phyloP scores from a whole-genome alignment of 1,139 yeast genomes.

The Pichia kudriavzevii region DNA sequence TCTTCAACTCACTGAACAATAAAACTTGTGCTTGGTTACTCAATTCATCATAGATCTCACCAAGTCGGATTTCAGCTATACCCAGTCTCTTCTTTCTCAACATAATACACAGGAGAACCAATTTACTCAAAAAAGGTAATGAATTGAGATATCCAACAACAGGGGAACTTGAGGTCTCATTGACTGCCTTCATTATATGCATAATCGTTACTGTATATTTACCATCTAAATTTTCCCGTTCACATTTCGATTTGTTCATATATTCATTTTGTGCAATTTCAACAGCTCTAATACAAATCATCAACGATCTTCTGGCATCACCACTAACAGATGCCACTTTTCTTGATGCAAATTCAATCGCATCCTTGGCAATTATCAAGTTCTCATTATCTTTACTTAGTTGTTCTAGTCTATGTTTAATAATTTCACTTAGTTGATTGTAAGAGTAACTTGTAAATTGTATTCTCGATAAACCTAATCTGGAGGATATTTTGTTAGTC shows the following conservation, averaged over 20 bases:
- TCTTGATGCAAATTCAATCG: constrained; percentile 85
- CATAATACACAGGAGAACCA: constrained; percentile 61
- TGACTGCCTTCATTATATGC: constrained; percentile 71
- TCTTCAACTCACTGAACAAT: constrained; percentile 23
- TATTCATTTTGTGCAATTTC: constrained; percentile 73
- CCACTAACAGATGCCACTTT: constrained; percentile 96
- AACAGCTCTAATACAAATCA: constrained; percentile 83
- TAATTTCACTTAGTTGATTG: constrained; percentile 68
- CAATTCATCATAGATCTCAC: constrained; percentile 75
- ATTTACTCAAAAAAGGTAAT: constrained; percentile 62
- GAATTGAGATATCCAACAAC: constrained; percentile 48
- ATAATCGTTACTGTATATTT: constrained; percentile 53
- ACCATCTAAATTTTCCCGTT: constrained; percentile 29
- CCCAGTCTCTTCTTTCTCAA: constrained; percentile 63
- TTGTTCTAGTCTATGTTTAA: constrained; percentile 58
- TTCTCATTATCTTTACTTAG: constrained; percentile 35
- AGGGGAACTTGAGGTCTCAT: constrained; percentile 75
- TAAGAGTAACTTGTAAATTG: constrained; percentile 86
- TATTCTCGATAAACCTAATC: constrained; percentile 81
- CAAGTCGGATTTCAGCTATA: constrained; percentile 60
- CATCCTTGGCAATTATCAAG: constrained; percentile 53
- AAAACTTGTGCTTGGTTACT: constrained; percentile 29
- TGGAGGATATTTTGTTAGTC: constrained; percentile 82
- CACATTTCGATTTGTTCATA: constrained; percentile 25
- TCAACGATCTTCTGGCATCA: constrained; percentile 90